Conservation (phyloP, 805 yeast genomes). For the Candida dendrica region DNA sequence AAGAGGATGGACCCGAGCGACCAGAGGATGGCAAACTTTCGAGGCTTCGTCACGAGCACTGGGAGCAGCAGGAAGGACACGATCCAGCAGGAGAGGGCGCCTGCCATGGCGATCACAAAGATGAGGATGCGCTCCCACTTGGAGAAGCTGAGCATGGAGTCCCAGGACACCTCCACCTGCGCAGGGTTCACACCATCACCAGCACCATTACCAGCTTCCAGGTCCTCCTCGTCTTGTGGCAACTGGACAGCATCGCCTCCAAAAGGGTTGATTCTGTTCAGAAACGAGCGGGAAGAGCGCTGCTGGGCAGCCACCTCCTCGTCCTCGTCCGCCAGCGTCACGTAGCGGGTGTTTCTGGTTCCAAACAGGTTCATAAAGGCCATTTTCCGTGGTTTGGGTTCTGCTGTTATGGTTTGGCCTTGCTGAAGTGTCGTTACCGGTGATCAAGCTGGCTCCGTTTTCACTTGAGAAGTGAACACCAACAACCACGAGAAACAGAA, state of each 20-base stretch:
- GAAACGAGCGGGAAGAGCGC: background rate
- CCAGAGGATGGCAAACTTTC: conserved; percentile 89
- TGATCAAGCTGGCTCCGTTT: background rate
- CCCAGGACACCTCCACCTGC: background rate
- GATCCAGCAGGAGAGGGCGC: conserved; percentile 13
- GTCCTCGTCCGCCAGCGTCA: background rate
- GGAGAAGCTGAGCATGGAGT: conserved; percentile 3
- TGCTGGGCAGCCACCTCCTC: background rate
- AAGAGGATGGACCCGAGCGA: conserved; percentile 84
- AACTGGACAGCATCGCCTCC: background rate
- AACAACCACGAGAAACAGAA: background rate
- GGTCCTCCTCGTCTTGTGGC: background rate
- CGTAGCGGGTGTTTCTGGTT: background rate
- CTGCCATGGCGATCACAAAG: conserved; percentile 14
- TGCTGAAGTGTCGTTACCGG: background rate
- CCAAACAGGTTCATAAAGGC: background rate
- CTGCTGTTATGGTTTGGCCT: background rate
- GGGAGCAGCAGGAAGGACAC: conserved; percentile 83
- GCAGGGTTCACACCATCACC: background rate
- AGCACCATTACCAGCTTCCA: background rate
- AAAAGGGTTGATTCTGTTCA: background rate
- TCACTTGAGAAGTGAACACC: background rate
- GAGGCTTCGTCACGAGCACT: conserved; percentile 78
- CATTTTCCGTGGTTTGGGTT: background rate
- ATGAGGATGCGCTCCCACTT: conserved; percentile 11